These are phyloP conservation scores for Spiromastix sp. DNA, from an alignment of 2,329 filamentous ascomycete genomes.

Conservation along the genomic window DNA sequence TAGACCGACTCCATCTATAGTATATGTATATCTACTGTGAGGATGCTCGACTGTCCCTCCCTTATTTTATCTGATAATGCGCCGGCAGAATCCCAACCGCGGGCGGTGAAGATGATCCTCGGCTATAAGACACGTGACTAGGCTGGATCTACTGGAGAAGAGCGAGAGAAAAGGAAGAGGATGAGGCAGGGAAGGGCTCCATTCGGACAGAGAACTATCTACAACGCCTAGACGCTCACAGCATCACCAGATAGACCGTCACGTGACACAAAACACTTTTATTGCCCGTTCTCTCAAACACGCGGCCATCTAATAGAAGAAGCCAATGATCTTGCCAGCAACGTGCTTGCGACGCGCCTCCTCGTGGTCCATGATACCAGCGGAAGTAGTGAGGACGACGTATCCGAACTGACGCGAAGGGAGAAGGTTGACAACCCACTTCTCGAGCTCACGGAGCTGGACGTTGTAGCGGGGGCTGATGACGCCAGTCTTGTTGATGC, in stretches of 20 bases:
- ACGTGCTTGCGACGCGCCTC: conserved; percentile 99
- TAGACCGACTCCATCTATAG: no score
- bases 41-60: no score
- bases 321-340: conserved; percentile 97
- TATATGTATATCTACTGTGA: no score
- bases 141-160: no score
- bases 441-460: conserved; percentile 93
- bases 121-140: no score
- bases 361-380: conserved; percentile 99
- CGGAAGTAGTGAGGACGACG: conserved; percentile 97
- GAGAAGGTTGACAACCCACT: conserved; percentile 99
- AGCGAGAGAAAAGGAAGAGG: no score
- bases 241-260: background rate
- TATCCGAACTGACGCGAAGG: conserved; percentile 99
- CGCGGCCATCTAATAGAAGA: conserved; percentile 73
- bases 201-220: background rate
- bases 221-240: background rate
- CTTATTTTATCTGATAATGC: background rate
- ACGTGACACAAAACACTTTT: conserved; percentile 5
- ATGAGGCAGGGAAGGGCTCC: no score
- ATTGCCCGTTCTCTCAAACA: conserved; percentile 1
- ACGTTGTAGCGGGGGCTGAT: conserved; percentile 99
- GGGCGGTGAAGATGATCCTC: conserved; percentile 6
- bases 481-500: conserved; percentile 97
- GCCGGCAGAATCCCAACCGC: conserved; percentile 4